Evolutionary conservation across 371 early-diverging fungal species (phyloP), one percentile per base, ranked within the genome.

Genomic region (Synchytrium microbalum): DNA sequence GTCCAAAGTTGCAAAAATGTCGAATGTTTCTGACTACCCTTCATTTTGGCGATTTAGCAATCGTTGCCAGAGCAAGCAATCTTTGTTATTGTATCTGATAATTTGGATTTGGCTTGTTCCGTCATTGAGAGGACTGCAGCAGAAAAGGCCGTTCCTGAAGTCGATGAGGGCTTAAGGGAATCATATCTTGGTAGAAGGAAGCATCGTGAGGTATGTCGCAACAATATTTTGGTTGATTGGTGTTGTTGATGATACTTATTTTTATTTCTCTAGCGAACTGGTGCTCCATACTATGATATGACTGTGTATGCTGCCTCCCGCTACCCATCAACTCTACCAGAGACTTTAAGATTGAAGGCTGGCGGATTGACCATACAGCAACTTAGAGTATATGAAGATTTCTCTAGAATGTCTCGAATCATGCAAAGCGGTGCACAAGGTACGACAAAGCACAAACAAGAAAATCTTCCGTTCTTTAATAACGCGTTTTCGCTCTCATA

Each of bases 121-220:
- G 83, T 93, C 5, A 90, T 95, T 65, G 96, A 96, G 72, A 88
- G 92, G 69, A 89, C 91, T 19, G 93, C 96, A 0, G 89, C 90
- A 68, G 94, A 95, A 66, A 93, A 92, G 67, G 92, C 93, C 0
- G 78, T 88, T 2, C 76, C 85, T 19, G 90, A 93, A 63, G 89
- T 98, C 33, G 94, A 95, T 68, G 87, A 90, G 56, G 70, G 78
- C 10, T 79, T 98, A 56, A 74, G 76, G 24, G 69, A 79, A 14
- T 81, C 90, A 10, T 92, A 83, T 63, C 56, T 79, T 10, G 82
- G 73, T 32, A 84, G 98, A 51, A 83, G 88, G 69, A 92, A 90
- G 66, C 91, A 91, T 69, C 84, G 96, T 1, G 96, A 95, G 67
- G 64, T 71, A 28, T 5, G 67, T 32, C 54, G 31, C n/a, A 58